Evolutionary conservation across 1,139 yeast species (phyloP), one percentile per base, ranked within the genome.

Genomic region (Yamadazyma friedrichii): DNA sequence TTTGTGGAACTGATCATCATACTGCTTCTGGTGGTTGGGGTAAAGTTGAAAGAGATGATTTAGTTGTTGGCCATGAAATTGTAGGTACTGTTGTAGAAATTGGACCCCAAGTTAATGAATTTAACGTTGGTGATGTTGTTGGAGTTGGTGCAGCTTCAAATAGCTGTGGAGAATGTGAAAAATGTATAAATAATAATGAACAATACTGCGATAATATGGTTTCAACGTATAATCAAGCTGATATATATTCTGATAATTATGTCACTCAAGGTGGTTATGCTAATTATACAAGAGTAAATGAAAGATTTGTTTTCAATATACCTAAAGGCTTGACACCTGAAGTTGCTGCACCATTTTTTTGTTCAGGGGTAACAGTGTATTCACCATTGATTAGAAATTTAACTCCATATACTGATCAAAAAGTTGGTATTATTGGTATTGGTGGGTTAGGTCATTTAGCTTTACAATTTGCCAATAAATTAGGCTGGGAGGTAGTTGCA

Each of bases 341-440:
- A 41, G 59, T 61, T 39, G 78, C 80, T 26, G 84, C 84, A 13
- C 84, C 86, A 22, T 65, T 81, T 55, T 62, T 81, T 65, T 81
- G 87, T 63, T 86, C 82, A 30, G 87, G 87, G 44, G 64, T 79
- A 52, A 82, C 87, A 24, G 78, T 74, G 84, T 80, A 65, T 60
- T 68, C 80, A 5, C 87, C 87, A 30, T 56, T 81, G 45, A 62
- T 61, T 37, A 58, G 71, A 53, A 56, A 60, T 47, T 50, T 64
- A 29, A 59, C 60, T 52, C 17, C 15, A 6, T 54, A 58, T 33
- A 59, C 61, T 30, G 54, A 43, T 15, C 63, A 63, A 45, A 70
- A 73, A 43, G 74, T 73, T 44, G 82, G 78, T 40, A 62, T 75
- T 39, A 64, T 70, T 42, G 76, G 76, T 41, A 72, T 70, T 51